phyloP scores from a whole-genome alignment of 352 stramenopile genomes.

The Globisporangium splendens region DNA sequence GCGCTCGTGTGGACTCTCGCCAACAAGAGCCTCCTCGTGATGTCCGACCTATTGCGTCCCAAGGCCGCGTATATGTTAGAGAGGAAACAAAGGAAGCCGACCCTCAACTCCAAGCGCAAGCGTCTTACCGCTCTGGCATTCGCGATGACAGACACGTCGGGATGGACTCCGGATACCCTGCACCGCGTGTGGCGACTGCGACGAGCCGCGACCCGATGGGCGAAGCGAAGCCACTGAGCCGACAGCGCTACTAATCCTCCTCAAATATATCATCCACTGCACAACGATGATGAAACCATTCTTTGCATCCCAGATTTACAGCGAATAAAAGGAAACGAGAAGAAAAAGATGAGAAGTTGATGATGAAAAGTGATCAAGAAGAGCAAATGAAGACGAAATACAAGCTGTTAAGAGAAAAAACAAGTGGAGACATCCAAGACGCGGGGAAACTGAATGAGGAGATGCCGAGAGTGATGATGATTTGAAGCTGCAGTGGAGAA shows the following conservation, averaged over 20 bases:
- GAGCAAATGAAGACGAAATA: constrained; percentile 5
- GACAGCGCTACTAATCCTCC: constrained; percentile 68
- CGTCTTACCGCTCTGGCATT: constrained; percentile 53
- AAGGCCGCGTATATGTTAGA: constrained; percentile 60
- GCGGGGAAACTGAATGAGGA: constrained; percentile 5
- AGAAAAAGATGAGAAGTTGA: constrained; percentile 10
- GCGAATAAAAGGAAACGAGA: constrained; percentile 7
- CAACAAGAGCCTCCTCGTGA: constrained; percentile 39
- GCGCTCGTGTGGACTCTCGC: constrained; percentile 50
- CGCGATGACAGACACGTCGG: constrained; percentile 48
- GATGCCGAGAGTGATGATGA: constrained; percentile 7
- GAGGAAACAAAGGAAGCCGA: constrained; percentile 67
- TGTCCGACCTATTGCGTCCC: constrained; percentile 47
- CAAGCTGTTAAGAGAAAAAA: background rate
- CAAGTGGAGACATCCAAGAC: constrained; percentile 4
- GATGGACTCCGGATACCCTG: constrained; percentile 52
- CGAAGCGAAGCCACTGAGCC: constrained; percentile 69
- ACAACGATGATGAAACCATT: constrained; percentile 5
- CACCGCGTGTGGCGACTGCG: constrained; percentile 57
- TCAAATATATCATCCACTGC: constrained; percentile 2
- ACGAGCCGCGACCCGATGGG: constrained; percentile 52
- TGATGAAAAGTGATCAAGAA: constrained; percentile 21
- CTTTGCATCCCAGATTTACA: constrained; percentile 5
- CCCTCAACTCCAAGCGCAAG: constrained; percentile 37
- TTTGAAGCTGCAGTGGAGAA: constrained; percentile 1